phyloP scores from a whole-genome alignment of 345 rosid species.

The Gossypium raimondii region DNA sequence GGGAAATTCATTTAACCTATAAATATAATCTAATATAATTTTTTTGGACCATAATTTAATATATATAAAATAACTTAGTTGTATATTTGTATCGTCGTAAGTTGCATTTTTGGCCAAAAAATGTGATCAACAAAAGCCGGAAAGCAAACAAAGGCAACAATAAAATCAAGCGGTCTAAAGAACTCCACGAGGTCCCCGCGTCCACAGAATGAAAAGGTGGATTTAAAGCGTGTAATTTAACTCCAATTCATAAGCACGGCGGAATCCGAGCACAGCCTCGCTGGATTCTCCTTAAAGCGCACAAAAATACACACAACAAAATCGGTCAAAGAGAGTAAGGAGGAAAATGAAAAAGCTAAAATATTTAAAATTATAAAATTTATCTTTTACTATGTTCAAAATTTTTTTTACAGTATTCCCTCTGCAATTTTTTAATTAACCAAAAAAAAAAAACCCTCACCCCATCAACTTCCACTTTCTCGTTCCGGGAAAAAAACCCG shows the following conservation, averaged over 20 bases:
- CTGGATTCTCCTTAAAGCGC: conserved; percentile 28
- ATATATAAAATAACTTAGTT: no score
- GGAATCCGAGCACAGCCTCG: conserved; percentile 34
- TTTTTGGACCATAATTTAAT: no score
- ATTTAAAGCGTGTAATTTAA: conserved; percentile 26
- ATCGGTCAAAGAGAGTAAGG: neutral
- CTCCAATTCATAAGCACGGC: conserved; percentile 25
- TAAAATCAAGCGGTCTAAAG: conserved; percentile 19
- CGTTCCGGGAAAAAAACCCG: conserved; percentile 2
- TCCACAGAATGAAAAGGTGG: conserved; percentile 26
- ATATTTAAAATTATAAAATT: no score
- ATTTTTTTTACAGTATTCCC: neutral
- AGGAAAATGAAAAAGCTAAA: neutral
- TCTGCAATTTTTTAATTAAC: neutral
- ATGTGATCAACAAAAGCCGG: neutral
- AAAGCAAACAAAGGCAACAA: neutral
- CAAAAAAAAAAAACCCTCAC: neutral
- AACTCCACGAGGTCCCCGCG: conserved; percentile 14
- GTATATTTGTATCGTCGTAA: neutral
- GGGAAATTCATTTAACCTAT: no score
- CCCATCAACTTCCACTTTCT: neutral
- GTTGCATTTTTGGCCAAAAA: neutral
- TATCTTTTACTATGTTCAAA: no score
- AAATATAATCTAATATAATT: no score
- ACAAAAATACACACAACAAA: neutral